Base-by-base conservation (phyloP, 2,329 filamentous ascomycete genomes). In the Colletotrichum scovillei region DNA sequence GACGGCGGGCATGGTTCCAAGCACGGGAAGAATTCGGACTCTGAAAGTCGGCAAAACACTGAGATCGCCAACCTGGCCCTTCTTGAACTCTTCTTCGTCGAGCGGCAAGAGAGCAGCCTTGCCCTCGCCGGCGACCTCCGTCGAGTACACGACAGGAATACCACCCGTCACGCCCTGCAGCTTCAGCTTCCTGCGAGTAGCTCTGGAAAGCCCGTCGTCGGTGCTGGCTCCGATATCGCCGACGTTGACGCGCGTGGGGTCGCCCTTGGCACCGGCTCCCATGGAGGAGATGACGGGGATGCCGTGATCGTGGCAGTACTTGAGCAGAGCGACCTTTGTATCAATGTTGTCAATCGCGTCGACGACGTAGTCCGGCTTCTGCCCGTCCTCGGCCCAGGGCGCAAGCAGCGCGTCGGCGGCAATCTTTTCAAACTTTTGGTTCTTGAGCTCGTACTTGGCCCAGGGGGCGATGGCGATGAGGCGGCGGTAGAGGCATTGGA, bases 301-400 rank as follows among this genome's bases (percentile, higher is more conserved):
- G 1, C 88, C 87, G 79, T 95, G 89, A 74, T 92, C 89, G 80
- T 95, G 88, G 84, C 97, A 99, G 84, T 97, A 97, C 78, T 95
- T 92, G 53, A 99, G 87, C 67, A 99, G 86, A 22, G 92, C 93
- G 3, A 99, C 96, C 85, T 99, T 99, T 67, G 95, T 97, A 64
- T 98, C 94, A 75, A 99, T 98, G 80, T 99, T 98, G 83, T 99
- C 97, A 76, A 99, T 99, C 26, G 96, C 97, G 83, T 99, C 97
- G 46, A 99, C 91, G n/a, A 99, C 91, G 79, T 92, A 99, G 78
- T 96, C 93, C 1, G 95, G 95, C 78, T 88, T 88, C 79, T 88
- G 89, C 19, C 86, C 91, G 5, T 83, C 86, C 55, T 84, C 85
- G 32, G 86, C 83, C 92, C 94, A 95, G 0, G 90, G 86, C 0